A percentile compares a stretch with the other conserved stretches of the same genome.
Conservation (phyloP, 2,329 filamentous ascomycete species). For the Cladosporium velox region DNA sequence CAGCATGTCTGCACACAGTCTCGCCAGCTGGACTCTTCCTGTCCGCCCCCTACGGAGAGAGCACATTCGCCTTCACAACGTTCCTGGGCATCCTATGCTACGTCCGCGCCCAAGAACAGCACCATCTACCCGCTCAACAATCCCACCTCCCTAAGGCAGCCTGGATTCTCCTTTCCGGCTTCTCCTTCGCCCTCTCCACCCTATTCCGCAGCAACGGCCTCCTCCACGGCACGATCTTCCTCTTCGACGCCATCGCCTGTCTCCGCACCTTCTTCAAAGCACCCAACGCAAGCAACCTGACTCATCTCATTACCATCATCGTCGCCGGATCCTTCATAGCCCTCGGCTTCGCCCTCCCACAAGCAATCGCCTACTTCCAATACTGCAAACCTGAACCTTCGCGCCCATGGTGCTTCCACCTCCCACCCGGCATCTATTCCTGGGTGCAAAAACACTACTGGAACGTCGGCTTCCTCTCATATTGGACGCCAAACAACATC, state of each 20-base stretch:
- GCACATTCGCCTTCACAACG: slow-evolving; percentile 74
- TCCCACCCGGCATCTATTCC: slow-evolving; percentile 83
- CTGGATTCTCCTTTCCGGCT: slow-evolving; percentile 33
- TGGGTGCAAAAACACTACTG: slow-evolving; percentile 92
- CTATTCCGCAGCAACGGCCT: slow-evolving; percentile 83
- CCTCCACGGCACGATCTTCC: slow-evolving; percentile 75
- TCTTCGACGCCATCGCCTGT: slow-evolving; percentile 58
- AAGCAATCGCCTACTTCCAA: slow-evolving; percentile 70
- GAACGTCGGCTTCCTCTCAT: slow-evolving; percentile 83
- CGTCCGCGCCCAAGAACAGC: slow-evolving; percentile 46
- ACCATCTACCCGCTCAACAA: not conserved
- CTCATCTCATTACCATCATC: slow-evolving; percentile 46
- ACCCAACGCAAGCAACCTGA: slow-evolving; percentile 22
- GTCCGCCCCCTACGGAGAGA: slow-evolving; percentile 81
- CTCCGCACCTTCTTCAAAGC: slow-evolving; percentile 43
- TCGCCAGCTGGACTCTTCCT: slow-evolving; percentile 90
- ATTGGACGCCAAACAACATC: slow-evolving; percentile 85
- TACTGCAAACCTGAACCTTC: slow-evolving; percentile 58
- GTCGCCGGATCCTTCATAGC: slow-evolving; percentile 69
- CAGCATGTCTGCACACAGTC: slow-evolving; percentile 75
- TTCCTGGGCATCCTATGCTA: slow-evolving; percentile 74
- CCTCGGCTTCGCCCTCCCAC: slow-evolving; percentile 69
- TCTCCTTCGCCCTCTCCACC: slow-evolving; percentile 68
- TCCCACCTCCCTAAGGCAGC: slow-evolving; percentile 1
- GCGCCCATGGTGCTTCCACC: slow-evolving; percentile 72